A percentile compares a stretch with the other conserved stretches of the same genome.
These are phyloP conservation scores for Amanita thiersii DNA, from an alignment of 768 basidiomycete genomes.

Conservation along the genomic window DNA sequence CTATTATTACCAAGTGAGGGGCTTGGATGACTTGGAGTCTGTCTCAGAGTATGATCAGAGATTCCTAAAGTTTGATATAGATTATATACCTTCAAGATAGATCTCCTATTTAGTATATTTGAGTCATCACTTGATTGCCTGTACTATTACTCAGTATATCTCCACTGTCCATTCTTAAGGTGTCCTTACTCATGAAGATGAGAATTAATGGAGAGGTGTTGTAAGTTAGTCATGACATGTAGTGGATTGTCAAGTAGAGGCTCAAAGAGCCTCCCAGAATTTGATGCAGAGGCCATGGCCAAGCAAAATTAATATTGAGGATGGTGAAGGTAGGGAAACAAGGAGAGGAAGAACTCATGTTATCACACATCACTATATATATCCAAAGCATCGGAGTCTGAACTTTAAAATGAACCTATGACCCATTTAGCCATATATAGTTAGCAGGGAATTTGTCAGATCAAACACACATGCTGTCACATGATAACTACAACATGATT, in stretches of 20 bases:
- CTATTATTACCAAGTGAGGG: neutral
- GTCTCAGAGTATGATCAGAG: too few relatives aligned
- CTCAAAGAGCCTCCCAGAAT: conserved; percentile 1
- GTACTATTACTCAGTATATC: too few relatives aligned
- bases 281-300: neutral
- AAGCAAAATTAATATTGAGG: neutral
- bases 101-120: too few relatives aligned
- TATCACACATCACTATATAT: neutral
- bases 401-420: neutral
- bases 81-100: too few relatives aligned
- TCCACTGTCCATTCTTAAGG: too few relatives aligned
- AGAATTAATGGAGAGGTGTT: neutral
- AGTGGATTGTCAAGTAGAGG: conserved; percentile 7
- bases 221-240: neutral
- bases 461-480: too few relatives aligned
- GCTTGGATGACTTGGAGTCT: neutral
- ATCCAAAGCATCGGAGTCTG: neutral
- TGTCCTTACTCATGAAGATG: too few relatives aligned
- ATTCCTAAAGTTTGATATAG: too few relatives aligned
- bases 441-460: too few relatives aligned
- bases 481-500: too few relatives aligned
- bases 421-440: too few relatives aligned
- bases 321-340: neutral
- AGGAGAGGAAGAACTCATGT: neutral
- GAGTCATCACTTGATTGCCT: too few relatives aligned